phyloP scores from a whole-genome alignment of 805 yeast genomes.

The Ascoidea rubescens region DNA sequence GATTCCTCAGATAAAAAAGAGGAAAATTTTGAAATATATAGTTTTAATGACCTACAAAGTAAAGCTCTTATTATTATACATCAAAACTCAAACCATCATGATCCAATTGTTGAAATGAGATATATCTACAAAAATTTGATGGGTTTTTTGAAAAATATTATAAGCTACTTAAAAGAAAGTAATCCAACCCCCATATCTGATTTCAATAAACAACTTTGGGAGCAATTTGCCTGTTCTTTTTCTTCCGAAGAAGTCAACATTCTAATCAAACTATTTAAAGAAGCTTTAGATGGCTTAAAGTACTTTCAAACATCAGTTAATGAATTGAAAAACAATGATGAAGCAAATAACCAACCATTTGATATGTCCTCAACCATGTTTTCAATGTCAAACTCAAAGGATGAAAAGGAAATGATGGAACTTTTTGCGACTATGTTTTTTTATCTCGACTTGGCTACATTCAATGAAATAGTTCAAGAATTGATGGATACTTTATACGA shows the following conservation, averaged over 20 bases:
- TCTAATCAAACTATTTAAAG: slow-evolving; percentile 64
- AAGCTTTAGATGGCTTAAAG: slow-evolving; percentile 68
- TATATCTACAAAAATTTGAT: slow-evolving; percentile 77
- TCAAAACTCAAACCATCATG: slow-evolving; percentile 33
- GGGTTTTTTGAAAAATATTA: slow-evolving; percentile 81
- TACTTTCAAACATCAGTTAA: slow-evolving; percentile 48
- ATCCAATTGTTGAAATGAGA: slow-evolving; percentile 77
- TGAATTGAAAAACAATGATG: slow-evolving; percentile 12
- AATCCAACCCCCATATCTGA: slow-evolving; percentile 62
- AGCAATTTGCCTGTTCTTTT: slow-evolving; percentile 72
- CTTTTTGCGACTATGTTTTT: slow-evolving; percentile 86
- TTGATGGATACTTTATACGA: slow-evolving; percentile 56
- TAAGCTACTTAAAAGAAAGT: slow-evolving; percentile 78
- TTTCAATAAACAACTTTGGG: slow-evolving; percentile 53
- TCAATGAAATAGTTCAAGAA: slow-evolving; percentile 71
- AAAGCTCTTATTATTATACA: slow-evolving; percentile 47
- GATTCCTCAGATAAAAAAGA: slow-evolving; percentile 2
- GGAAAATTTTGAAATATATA: background rate
- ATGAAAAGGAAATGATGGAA: slow-evolving; percentile 92
- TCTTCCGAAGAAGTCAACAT: slow-evolving; percentile 73
- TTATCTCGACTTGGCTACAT: slow-evolving; percentile 89
- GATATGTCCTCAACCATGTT: slow-evolving; percentile 69
- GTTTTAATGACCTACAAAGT: slow-evolving; percentile 26
- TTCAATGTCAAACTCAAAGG: slow-evolving; percentile 80
- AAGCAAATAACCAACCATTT: slow-evolving; percentile 23